A percentile compares a stretch with the other conserved stretches of the same genome.
Evolutionary conservation across 1,284 basidiomycete genomes (phyloP).

Genomic region (Coniophora puteana): DNA sequence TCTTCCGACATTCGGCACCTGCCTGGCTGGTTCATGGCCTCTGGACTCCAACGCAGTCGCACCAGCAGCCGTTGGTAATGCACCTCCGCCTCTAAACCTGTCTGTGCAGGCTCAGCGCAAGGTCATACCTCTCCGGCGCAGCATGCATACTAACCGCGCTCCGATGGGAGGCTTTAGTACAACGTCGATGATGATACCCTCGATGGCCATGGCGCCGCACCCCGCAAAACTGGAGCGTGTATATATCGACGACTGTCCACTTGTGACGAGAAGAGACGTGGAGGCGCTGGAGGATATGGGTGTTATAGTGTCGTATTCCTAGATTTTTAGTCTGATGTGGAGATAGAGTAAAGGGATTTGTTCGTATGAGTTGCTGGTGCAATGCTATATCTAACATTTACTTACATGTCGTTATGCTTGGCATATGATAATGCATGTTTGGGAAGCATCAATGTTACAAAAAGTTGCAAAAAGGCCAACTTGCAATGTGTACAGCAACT

Average conservation of each 20-base stretch:
- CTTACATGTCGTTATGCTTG: no score
- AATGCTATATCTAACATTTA: no score
- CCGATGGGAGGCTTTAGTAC: conserved; percentile 9
- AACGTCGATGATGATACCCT: conserved; percentile 19
- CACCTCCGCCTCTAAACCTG: conserved; percentile 6
- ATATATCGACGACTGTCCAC: conserved; percentile 33
- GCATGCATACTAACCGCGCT: conserved; percentile 14
- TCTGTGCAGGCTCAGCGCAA: conserved; percentile 1
- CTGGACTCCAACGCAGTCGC: no score
- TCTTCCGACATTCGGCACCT: no score
- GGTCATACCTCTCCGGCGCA: conserved; percentile 11
- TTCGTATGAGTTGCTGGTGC: no score
- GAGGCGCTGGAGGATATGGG: conserved; percentile 32
- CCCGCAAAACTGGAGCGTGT: conserved; percentile 36
- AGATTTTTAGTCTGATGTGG: no score
- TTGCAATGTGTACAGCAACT: no score
- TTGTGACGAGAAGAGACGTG: conserved; percentile 33
- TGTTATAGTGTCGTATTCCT: conserved; percentile 25
- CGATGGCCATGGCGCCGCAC: conserved; percentile 29
- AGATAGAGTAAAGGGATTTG: no score
- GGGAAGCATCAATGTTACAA: no score
- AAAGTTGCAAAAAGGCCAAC: no score
- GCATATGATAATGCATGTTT: no score
- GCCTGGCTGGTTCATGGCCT: no score
- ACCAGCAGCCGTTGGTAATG: conserved; percentile 10